A percentile compares a stretch with the other conserved stretches of the same genome.
Evolutionary conservation across 2,329 filamentous ascomycete species (phyloP).

Genomic region (Aspergillus jensenii): DNA sequence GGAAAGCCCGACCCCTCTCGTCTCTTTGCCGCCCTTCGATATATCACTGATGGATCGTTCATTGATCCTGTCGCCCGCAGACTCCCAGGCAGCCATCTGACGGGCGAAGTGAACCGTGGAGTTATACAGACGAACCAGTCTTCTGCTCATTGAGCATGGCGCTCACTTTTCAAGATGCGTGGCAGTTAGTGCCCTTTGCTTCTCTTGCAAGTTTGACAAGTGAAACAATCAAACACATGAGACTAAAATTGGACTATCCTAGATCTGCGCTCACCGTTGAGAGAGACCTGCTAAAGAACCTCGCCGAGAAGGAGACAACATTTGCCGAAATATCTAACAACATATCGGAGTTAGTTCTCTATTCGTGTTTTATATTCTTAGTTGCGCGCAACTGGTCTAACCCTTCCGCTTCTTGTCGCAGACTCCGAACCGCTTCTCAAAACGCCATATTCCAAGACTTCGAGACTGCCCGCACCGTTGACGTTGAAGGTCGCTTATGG

Average conservation of each 20-base stretch:
- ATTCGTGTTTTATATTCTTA: neutral
- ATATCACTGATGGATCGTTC: conserved; percentile 55
- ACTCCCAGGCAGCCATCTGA: conserved; percentile 59
- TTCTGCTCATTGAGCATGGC: conserved; percentile 39
- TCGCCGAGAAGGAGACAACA: conserved; percentile 51
- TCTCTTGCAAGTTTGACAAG: conserved; percentile 12
- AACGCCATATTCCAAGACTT: conserved; percentile 69
- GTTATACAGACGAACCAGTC: conserved; percentile 33
- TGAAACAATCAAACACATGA: conserved; percentile 18
- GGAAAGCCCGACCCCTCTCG: conserved; percentile 14
- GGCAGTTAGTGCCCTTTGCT: conserved; percentile 47
- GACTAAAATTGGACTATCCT: conserved; percentile 14
- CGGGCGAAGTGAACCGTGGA: conserved; percentile 54
- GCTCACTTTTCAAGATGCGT: conserved; percentile 50
- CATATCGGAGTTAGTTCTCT: conserved; percentile 35
- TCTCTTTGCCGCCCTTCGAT: conserved; percentile 14
- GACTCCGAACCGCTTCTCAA: conserved; percentile 71
- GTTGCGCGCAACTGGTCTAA: conserved; percentile 12
- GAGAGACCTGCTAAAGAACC: conserved; percentile 48
- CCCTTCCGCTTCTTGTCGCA: conserved; percentile 30
- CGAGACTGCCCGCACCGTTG: conserved; percentile 50
- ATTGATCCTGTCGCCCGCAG: conserved; percentile 47
- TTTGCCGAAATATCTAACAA: conserved; percentile 52
- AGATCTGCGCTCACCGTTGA: conserved; percentile 47
- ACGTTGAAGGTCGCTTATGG: conserved; percentile 75